Base-by-base conservation (phyloP, 2,329 filamentous ascomycete species). In the Pestalotiopsis sp. region DNA sequence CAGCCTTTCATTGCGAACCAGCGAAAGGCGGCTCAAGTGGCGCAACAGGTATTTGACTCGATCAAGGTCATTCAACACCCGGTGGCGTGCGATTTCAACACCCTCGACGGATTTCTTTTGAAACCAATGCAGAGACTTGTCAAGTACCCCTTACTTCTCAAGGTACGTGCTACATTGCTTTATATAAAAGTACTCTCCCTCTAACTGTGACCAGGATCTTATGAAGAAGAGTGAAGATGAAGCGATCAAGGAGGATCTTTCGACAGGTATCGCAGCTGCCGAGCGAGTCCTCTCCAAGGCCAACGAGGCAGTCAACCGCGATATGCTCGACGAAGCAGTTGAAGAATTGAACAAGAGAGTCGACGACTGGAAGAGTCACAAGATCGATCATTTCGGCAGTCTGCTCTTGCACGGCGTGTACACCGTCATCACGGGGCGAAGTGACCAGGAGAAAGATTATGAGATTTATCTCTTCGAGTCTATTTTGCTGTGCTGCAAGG, bases 1-100 rank as follows among this genome's bases (percentile, higher is more conserved):
- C 93, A 97, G 76, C 95, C 95, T 1, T 99, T 98, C 76, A 98
- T 98, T 74, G 94, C 96, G 41, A 99, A 99, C 77, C 95, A 98
- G 82, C 91, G 93, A 73, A 95, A 94, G 78, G 97, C 95, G 69
- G 94, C 95, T 66, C 89, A 92, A 73, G 89, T 93, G n/a, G 95
- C 94, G 14, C 90, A 93, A 73, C 88, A 91, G 69, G 91, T 95
- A 70, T 98, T 97, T 79, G 92, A 96, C 75, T 97, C 96, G 79
- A 93, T 98, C 66, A 88, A 89, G 73, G 83, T 88, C 40, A 93
- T 93, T 58, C 92, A 88, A 65, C 94, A 90, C 66, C 90, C 87
- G 73, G 96, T 98, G 76, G 93, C 96, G 4, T 91, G 93, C 70
- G 94, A 95, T 74, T 93, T 93, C 69, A 94, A 95, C 71, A 94